Evolutionary conservation across 78 protist genomes (phyloP).

Genomic region (Dictyostelium brefeldianum): DNA sequence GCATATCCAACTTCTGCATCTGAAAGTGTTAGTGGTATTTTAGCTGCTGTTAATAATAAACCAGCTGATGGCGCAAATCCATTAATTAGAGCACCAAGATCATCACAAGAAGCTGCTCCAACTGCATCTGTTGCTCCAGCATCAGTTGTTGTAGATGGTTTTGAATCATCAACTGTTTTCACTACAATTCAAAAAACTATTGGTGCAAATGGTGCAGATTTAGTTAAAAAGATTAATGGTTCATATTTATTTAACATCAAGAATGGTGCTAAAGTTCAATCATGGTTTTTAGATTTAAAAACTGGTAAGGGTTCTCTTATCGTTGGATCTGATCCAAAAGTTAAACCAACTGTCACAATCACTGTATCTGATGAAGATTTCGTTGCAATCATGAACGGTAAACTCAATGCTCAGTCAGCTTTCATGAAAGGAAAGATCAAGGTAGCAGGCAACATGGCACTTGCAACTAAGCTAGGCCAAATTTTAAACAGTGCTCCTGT

Average conservation of each 20-base stretch:
- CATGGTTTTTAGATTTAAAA: conserved; percentile 77
- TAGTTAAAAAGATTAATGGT: conserved; percentile 83
- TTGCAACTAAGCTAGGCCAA: conserved; percentile 75
- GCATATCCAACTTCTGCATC: conserved; percentile 75
- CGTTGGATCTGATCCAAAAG: conserved; percentile 34
- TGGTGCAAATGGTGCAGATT: conserved; percentile 51
- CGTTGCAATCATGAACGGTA: conserved; percentile 76
- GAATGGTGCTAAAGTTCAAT: conserved; percentile 47
- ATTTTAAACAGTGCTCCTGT: neutral
- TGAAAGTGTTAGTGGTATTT: conserved; percentile 59
- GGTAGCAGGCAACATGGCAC: conserved; percentile 74
- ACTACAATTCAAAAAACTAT: conserved; percentile 37
- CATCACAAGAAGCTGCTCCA: conserved; percentile 28
- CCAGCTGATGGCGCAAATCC: neutral
- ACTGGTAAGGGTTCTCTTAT: conserved; percentile 60
- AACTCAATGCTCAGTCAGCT: conserved; percentile 78
- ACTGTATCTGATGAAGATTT: conserved; percentile 76
- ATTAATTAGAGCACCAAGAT: conserved; percentile 32
- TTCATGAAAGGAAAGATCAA: conserved; percentile 82
- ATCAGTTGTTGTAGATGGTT: conserved; percentile 54
- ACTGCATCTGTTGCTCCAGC: conserved; percentile 43
- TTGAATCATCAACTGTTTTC: conserved; percentile 40
- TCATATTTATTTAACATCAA: conserved; percentile 55
- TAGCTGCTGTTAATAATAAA: conserved; percentile 36
- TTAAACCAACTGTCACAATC: conserved; percentile 55